Evolutionary conservation across 164 flowering plant species (phyloP).

Genomic region (Dillenia turbinata): DNA sequence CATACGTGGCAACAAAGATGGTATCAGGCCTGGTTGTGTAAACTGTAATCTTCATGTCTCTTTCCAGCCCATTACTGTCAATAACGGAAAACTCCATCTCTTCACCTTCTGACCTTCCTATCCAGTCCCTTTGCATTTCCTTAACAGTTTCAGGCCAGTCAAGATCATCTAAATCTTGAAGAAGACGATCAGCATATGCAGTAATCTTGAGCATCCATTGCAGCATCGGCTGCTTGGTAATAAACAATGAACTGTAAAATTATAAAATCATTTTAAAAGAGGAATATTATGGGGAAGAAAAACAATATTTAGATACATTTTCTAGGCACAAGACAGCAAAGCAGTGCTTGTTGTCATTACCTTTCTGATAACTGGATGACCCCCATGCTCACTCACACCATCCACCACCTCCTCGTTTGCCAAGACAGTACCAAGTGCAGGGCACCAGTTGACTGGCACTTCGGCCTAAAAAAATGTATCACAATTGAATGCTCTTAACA

Average conservation of each 20-base stretch:
- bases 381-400: slow-evolving; percentile 98
- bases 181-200: slow-evolving; percentile 98
- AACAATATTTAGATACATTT: no score
- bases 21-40: slow-evolving; percentile 98
- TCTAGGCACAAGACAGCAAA: not conserved
- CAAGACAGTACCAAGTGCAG: slow-evolving; percentile 96
- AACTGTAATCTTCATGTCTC: slow-evolving; percentile 50
- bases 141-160: slow-evolving; percentile 99
- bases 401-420: slow-evolving; percentile 96
- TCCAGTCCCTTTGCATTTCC: slow-evolving; percentile 99
- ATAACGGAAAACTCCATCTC: slow-evolving; percentile 71
- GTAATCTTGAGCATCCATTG: slow-evolving; percentile 99
- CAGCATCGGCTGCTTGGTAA: slow-evolving; percentile 91
- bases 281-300: slow-evolving; percentile 18
- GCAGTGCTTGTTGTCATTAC: slow-evolving; percentile 19
- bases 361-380: slow-evolving; percentile 95
- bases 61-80: slow-evolving; percentile 51
- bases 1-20: slow-evolving; percentile 92
- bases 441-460: slow-evolving; percentile 99
- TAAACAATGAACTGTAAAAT: slow-evolving; percentile 55
- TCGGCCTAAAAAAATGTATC: slow-evolving; percentile 56
- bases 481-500: slow-evolving; percentile 2
- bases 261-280: slow-evolving; percentile 26
- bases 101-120: slow-evolving; percentile 95
- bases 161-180: slow-evolving; percentile 88